A percentile compares a stretch with the other conserved stretches of the same genome.
Evolutionary conservation across 73 alveolate genomes (phyloP).

Genomic region (Durusdinium trenchii): DNA sequence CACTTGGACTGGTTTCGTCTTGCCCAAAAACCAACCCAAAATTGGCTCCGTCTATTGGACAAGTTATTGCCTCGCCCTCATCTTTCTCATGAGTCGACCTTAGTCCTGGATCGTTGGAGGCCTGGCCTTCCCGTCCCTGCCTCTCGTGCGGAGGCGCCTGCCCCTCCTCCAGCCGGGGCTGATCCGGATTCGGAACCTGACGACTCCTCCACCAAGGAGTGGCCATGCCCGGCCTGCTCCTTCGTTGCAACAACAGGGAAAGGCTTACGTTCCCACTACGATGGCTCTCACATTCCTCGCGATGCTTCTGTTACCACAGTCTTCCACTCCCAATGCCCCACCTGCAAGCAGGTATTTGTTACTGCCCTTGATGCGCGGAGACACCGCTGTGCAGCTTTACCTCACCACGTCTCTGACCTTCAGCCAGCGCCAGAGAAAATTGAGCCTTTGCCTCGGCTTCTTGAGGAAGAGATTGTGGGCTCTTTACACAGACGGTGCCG

Average conservation of each 20-base stretch:
- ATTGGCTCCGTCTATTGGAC: not conserved
- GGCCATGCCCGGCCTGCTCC: not conserved
- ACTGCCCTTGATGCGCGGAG: not conserved
- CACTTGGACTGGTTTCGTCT: conserved; percentile 39
- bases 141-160: not conserved
- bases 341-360: not conserved
- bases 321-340: not conserved
- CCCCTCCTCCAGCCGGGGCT: not conserved
- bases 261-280: conserved; percentile 9
- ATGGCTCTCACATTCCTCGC: not conserved
- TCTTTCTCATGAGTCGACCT: not conserved
- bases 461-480: not conserved
- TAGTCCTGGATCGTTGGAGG: not conserved
- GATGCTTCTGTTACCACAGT: not conserved
- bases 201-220: not conserved
- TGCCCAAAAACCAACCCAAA: conserved; percentile 27
- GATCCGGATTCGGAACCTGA: not conserved
- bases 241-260: not conserved
- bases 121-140: not conserved
- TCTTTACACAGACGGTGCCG: conserved; percentile 16
- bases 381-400: not conserved
- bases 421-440: not conserved
- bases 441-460: not conserved
- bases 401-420: not conserved
- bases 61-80: not conserved